Percentiles rank a stretch among this genome's conserved stretches.
Evolutionary conservation across 1,284 basidiomycete species (phyloP).

Genomic region (Naganishia liquefaciens): DNA sequence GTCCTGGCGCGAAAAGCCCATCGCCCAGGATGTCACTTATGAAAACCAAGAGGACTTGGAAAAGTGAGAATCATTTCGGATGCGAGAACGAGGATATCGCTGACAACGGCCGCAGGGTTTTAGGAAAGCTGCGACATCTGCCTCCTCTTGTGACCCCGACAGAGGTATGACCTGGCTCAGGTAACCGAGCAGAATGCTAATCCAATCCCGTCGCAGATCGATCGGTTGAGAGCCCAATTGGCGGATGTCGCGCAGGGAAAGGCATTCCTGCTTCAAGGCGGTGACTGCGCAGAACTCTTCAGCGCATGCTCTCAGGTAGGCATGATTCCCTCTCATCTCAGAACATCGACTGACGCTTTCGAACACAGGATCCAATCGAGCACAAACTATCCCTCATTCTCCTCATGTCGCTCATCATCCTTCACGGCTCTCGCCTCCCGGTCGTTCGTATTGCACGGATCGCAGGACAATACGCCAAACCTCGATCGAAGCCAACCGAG

Average conservation of each 20-base stretch:
- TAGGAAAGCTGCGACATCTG: conserved; percentile 70
- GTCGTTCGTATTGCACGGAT: conserved; percentile 89
- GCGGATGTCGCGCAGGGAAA: conserved; percentile 77
- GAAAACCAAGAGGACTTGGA: conserved; percentile 51
- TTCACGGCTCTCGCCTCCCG: conserved; percentile 90
- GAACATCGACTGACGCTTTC: no score
- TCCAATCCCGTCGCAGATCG: conserved; percentile 62
- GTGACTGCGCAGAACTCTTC: conserved; percentile 95
- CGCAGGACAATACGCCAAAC: conserved; percentile 96
- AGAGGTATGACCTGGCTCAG: conserved; percentile 62
- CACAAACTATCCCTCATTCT: conserved; percentile 92
- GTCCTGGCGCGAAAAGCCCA: conserved; percentile 66
- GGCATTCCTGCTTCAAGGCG: conserved; percentile 92
- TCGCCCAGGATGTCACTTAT: conserved; percentile 59
- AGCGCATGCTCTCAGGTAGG: conserved; percentile 82
- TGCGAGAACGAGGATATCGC: background rate
- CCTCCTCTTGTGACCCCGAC: conserved; percentile 86
- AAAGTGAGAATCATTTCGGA: conserved; percentile 24
- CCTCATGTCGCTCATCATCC: conserved; percentile 90
- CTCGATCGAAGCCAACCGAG: conserved; percentile 83
- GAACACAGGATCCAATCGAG: conserved; percentile 77
- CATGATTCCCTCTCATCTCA: conserved; percentile 20
- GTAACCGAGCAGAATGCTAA: conserved; percentile 7
- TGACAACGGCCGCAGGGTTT: conserved; percentile 60
- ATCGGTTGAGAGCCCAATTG: conserved; percentile 77